Conservation (phyloP, 768 basidiomycete species). For the Lactifluus rugatus region DNA sequence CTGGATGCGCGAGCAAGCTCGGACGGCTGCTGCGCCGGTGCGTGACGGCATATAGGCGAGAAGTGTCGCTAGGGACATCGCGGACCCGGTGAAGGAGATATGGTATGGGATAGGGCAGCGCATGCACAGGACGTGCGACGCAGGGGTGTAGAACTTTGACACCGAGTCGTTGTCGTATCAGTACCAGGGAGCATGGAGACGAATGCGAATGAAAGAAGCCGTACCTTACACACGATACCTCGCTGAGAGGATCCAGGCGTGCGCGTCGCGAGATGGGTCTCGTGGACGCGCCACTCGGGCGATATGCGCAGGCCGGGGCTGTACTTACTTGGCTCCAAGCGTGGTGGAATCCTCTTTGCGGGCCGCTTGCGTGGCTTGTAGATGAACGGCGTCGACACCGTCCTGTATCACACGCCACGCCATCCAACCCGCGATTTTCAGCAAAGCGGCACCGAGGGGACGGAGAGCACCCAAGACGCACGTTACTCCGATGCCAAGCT, state of each 20-base stretch:
- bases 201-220: not conserved
- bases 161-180: not conserved
- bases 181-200: not conserved
- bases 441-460: not conserved
- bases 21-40: conserved; percentile 24
- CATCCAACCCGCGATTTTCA: not conserved
- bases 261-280: conserved; percentile 27
- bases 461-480: conserved; percentile 26
- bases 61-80: conserved; percentile 48
- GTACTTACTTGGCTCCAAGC: conserved; percentile 27
- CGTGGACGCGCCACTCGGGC: conserved; percentile 43
- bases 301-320: conserved; percentile 35
- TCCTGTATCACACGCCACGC: conserved; percentile 28
- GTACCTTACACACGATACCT: conserved; percentile 3
- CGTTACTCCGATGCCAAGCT: conserved; percentile 46
- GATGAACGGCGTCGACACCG: conserved; percentile 49
- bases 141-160: conserved; percentile 42
- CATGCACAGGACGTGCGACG: conserved; percentile 50
- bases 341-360: conserved; percentile 38
- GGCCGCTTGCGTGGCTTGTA: conserved; percentile 63
- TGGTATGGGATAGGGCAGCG: conserved; percentile 58
- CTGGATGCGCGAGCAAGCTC: conserved; percentile 42
- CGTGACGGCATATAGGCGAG: conserved; percentile 46
- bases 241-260: not conserved
- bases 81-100: conserved; percentile 47